Evolutionary conservation across 805 yeast species (phyloP).

Genomic region (Jamesozyma lodderae): DNA sequence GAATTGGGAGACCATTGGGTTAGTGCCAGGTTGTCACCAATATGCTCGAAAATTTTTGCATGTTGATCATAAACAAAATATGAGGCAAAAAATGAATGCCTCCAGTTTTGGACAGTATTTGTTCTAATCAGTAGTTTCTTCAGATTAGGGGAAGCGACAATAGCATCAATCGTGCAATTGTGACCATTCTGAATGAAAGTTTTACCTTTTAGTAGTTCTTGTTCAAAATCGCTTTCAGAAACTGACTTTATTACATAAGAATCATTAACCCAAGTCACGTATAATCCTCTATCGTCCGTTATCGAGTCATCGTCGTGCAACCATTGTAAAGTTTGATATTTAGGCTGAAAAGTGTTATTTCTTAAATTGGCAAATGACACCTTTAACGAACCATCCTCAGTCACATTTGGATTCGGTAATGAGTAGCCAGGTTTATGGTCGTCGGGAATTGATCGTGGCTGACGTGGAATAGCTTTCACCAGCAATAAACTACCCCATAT

Average conservation of each 20-base stretch:
- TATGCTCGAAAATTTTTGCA: conserved; percentile 18
- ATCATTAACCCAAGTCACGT: conserved; percentile 39
- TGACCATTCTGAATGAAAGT: conserved; percentile 34
- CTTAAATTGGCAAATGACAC: conserved; percentile 40
- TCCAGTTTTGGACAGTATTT: conserved; percentile 50
- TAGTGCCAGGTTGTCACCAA: conserved; percentile 32
- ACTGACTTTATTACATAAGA: conserved; percentile 49
- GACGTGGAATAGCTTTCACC: conserved; percentile 7
- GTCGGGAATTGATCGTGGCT: neutral
- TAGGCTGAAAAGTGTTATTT: conserved; percentile 48
- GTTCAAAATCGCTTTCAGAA: conserved; percentile 30
- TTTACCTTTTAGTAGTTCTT: conserved; percentile 43
- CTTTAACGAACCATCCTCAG: conserved; percentile 18
- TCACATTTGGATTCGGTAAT: conserved; percentile 11
- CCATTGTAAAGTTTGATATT: conserved; percentile 59
- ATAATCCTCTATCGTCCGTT: conserved; percentile 56
- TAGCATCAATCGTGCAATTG: conserved; percentile 40
- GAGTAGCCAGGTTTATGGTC: conserved; percentile 4
- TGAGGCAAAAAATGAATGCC: conserved; percentile 40
- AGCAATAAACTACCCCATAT: conserved; percentile 22
- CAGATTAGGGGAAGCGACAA: conserved; percentile 62
- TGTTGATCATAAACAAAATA: conserved; percentile 36
- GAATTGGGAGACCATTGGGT: conserved; percentile 76
- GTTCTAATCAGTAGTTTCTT: conserved; percentile 50
- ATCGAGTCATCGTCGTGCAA: conserved; percentile 42